Evolutionary conservation across 495 filamentous ascomycete genomes (phyloP), one percentile per base, ranked within the genome.

Genomic region (Symbiotaphrina buchneri): DNA sequence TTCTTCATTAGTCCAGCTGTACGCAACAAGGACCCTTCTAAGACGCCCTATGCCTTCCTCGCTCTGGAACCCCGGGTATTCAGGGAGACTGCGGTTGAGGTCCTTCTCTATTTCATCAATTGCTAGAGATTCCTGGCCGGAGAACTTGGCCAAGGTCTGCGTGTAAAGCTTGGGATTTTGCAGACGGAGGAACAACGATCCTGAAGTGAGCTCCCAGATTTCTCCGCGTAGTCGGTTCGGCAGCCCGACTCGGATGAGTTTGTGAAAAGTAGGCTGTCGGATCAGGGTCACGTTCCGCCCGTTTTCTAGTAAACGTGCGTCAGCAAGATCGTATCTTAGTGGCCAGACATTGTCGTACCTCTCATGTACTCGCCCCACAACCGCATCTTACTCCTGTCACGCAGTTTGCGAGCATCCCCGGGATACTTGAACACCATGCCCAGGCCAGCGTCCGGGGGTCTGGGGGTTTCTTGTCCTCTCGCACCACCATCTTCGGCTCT

Each of bases 41-140:
- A 97, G 59, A 8, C 87, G 69, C 14, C 71, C 81, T 41, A 97
- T 97, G 6, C 87, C 87, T 43, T 93, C 83, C 41, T 92, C 81
- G 43, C 76, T 90, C 51, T 97, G 87, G 43, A 92, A 97, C 2
- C 87, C 87, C 7, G 87, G 77, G 46, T 97, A 97, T 48, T 97
- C 87, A 0, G 87, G 87, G 34, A 97, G 55, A 56, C 82, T 92
- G 37, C 87, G 67, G 47, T 97, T 97, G 28, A 97, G 54, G 42
- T 97, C 87, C 45, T 97, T 97, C 44, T 97, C 87, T 36, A 97
- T 97, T 54, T 97, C 87, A 43, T 97, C 87, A 36, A 95, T 94
- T 2, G 87, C 87, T 34, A 94, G 59, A 2, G 85, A 94, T 35
- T 82, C 74, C 39, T 68, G 62, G 6, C 87, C 87, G 3, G 68